Conservation (phyloP, 768 basidiomycete genomes). For the Sarcodon sp. region DNA sequence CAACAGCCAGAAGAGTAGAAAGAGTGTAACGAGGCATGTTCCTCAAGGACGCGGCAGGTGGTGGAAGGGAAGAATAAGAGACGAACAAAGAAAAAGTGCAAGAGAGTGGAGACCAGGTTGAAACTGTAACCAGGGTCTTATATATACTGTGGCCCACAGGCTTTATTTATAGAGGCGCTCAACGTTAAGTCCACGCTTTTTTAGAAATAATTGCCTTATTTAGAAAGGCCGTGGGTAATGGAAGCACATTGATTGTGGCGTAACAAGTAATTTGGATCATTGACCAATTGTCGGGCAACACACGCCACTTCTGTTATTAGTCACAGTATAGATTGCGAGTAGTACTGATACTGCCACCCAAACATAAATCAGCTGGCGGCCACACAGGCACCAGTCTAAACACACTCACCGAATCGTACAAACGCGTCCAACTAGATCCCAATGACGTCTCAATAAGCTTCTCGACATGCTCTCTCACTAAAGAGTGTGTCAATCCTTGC, state of each 20-base stretch:
- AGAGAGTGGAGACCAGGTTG: too few species aligned
- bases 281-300: too few species aligned
- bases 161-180: too few species aligned
- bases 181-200: too few species aligned
- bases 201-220: too few species aligned
- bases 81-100: too few species aligned
- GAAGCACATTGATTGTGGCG: too few species aligned
- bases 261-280: too few species aligned
- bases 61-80: too few species aligned
- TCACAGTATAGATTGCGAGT: slow-evolving; percentile 81
- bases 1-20: slow-evolving; percentile 18
- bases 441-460: slow-evolving; percentile 80
- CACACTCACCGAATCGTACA: slow-evolving; percentile 81
- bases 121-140: too few species aligned
- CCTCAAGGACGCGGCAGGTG: slow-evolving; percentile 1
- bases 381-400: background rate
- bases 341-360: slow-evolving; percentile 71
- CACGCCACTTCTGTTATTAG: background rate
- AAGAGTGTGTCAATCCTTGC: slow-evolving; percentile 71
- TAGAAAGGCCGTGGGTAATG: too few species aligned
- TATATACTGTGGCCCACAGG: too few species aligned
- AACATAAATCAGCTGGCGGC: background rate
- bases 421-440: slow-evolving; percentile 87
- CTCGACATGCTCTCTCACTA: slow-evolving; percentile 85
- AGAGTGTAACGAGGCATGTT: slow-evolving; percentile 22